Evolutionary conservation across 2,329 filamentous ascomycete genomes (phyloP), one percentile per base, ranked within the genome.

Genomic region (Xylariaceae sp.): DNA sequence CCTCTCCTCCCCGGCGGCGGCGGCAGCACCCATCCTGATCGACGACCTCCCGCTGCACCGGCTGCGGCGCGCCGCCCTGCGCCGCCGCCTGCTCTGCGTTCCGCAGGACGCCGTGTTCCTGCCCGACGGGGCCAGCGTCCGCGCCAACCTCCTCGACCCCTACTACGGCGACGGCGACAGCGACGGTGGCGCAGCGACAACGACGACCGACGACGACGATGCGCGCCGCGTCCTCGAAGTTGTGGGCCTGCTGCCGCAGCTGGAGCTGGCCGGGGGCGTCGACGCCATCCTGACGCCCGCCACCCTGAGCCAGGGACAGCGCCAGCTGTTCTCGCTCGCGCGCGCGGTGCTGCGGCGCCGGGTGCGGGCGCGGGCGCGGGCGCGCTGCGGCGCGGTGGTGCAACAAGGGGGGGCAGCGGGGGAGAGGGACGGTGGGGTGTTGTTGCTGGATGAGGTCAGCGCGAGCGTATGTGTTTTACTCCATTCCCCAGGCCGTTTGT

Each of bases 261-360:
- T 54, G 3, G 23, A 37, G n/a, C 41, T 47, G 1, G 40, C 38
- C 3, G 53, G 52, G 5, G 51, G 53, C 3, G 38, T 56, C 3
- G 40, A 44, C 1, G 42, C 46, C 4, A 40, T 36, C 11, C 59
- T 74, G 33, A 62, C 60, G 15, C 52, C 59, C 3, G 51, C 62
- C 11, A 60, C 61, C 36, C 49, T 71, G 4, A 68, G 63, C n/a
- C 64, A 66, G 37, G 75, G 73, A 1, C 72, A 78, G 46, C 29
- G 40, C 13, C 50, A 56, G 33, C 45, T 55, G 9, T 46, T 55
- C 28, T 47, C 45, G 5, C 49, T 53, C 1, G 43, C 37, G 1
- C 47, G 52, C 5, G 50, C 52, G 2, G 35, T 55, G 2, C 39
- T 58, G 6, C 36, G 54, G 17, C 40, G 52, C 18, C 44, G 48